A percentile compares a stretch with the other conserved stretches of the same genome.
Evolutionary conservation across 1,284 basidiomycete genomes (phyloP).

Genomic region (Tausonia pullulans): DNA sequence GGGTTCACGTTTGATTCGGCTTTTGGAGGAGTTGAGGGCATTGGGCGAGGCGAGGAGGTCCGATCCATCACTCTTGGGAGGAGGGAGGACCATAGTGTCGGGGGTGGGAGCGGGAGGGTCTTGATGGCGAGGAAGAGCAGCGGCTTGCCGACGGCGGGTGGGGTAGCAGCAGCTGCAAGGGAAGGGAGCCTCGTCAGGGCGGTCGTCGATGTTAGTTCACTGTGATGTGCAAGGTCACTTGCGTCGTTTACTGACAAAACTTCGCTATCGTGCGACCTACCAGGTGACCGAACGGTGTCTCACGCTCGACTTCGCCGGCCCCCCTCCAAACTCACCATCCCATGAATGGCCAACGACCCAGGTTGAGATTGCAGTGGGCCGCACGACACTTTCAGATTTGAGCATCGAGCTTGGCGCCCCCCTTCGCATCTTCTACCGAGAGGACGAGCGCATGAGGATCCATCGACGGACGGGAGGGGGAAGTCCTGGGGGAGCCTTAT

Average conservation of each 20-base stretch:
- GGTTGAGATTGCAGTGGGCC: not conserved
- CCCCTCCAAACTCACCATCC: not conserved
- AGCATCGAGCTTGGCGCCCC: not conserved
- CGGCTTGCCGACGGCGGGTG: too few relatives aligned
- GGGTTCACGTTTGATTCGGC: not conserved
- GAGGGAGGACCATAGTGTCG: not conserved
- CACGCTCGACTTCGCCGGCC: not conserved
- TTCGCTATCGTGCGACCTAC: too few relatives aligned
- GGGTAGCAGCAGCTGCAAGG: too few relatives aligned
- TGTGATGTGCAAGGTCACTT: too few relatives aligned
- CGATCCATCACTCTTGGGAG: not conserved
- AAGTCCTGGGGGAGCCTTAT: too few relatives aligned
- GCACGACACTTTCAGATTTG: not conserved
- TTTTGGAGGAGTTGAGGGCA: not conserved
- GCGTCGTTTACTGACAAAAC: not conserved
- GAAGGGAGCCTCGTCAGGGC: too few relatives aligned
- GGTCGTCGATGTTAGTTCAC: too few relatives aligned
- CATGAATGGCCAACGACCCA: not conserved
- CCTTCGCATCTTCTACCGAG: not conserved
- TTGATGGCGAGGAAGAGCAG: not conserved
- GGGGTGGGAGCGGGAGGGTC: not conserved
- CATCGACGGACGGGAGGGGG: not conserved
- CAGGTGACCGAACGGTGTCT: not conserved
- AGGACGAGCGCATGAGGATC: not conserved
- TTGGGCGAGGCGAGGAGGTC: not conserved